Conservation (phyloP, 176 grass and related monocot species). For the Hordeum vulgare region DNA sequence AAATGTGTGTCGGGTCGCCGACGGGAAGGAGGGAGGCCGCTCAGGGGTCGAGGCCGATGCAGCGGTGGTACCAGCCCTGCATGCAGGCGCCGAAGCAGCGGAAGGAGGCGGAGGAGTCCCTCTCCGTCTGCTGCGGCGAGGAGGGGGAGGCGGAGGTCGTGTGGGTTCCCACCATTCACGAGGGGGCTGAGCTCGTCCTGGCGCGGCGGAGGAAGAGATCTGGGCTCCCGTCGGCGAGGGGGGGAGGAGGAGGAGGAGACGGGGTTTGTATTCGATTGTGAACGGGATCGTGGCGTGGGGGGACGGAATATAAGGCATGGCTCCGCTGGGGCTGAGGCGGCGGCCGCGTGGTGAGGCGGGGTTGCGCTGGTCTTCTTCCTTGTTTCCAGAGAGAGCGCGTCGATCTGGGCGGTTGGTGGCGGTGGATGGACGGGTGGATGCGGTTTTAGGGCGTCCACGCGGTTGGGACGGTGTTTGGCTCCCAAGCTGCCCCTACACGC, state of each 20-base stretch:
- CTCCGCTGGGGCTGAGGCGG: not conserved
- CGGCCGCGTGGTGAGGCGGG: not conserved
- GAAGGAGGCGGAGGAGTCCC: slow-evolving; percentile 26
- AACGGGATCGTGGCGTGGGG: not conserved
- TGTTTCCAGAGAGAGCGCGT: no score
- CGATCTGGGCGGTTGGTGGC: not conserved
- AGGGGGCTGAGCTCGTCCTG: slow-evolving; percentile 16
- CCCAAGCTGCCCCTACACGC: not conserved
- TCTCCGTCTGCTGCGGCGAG: slow-evolving; percentile 35
- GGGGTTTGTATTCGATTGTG: not conserved
- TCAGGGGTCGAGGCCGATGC: slow-evolving; percentile 73
- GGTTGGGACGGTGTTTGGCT: not conserved
- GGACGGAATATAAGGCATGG: not conserved
- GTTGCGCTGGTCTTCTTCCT: not conserved
- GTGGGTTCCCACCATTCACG: slow-evolving; percentile 76
- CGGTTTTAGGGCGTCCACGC: not conserved
- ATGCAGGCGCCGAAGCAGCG: slow-evolving; percentile 71
- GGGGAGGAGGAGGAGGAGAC: not conserved
- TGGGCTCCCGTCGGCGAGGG: not conserved
- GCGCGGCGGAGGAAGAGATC: not conserved
- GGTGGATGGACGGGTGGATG: not conserved
- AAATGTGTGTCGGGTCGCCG: not conserved
- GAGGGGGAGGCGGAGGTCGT: slow-evolving; percentile 27
- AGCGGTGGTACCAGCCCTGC: slow-evolving; percentile 90
- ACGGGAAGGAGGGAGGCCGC: not conserved